Conservation (phyloP, 2,329 filamentous ascomycete genomes). For the Myrmaecium sp. region DNA sequence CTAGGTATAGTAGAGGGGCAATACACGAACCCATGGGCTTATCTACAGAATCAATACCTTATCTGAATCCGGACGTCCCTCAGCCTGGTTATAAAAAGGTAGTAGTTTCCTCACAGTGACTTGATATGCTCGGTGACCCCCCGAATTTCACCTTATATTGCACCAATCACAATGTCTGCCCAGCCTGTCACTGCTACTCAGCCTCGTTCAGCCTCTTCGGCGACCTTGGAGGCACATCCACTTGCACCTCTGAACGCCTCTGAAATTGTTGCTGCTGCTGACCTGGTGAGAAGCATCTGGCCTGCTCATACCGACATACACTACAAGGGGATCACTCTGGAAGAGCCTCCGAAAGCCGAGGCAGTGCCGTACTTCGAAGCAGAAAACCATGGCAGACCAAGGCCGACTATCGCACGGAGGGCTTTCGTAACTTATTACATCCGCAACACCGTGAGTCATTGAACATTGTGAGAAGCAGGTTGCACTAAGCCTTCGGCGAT, state of each 20-base stretch:
- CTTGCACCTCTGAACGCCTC: slow-evolving; percentile 40
- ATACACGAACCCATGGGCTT: no score
- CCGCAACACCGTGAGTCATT: slow-evolving; percentile 37
- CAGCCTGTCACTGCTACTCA: no score
- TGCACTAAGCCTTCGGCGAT: neutral
- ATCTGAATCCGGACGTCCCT: no score
- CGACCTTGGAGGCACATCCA: no score
- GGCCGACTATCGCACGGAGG: slow-evolving; percentile 36
- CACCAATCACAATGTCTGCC: no score
- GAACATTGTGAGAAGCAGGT: slow-evolving; percentile 15
- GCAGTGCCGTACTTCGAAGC: slow-evolving; percentile 45
- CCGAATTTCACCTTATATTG: no score
- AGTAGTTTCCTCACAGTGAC: no score
- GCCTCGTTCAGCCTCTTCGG: no score
- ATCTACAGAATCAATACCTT: no score
- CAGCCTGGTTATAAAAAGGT: no score
- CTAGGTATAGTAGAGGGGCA: no score
- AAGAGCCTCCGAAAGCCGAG: slow-evolving; percentile 45
- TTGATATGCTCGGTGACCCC: no score
- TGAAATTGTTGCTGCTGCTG: slow-evolving; percentile 37
- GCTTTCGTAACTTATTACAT: slow-evolving; percentile 43
- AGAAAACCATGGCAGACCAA: slow-evolving; percentile 35
- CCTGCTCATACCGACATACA: slow-evolving; percentile 38
- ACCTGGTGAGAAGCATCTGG: slow-evolving; percentile 36
- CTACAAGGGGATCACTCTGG: slow-evolving; percentile 51